Evolutionary conservation across 768 basidiomycete genomes (phyloP), one percentile per base, ranked within the genome.

Genomic region (Amanita muscaria): DNA sequence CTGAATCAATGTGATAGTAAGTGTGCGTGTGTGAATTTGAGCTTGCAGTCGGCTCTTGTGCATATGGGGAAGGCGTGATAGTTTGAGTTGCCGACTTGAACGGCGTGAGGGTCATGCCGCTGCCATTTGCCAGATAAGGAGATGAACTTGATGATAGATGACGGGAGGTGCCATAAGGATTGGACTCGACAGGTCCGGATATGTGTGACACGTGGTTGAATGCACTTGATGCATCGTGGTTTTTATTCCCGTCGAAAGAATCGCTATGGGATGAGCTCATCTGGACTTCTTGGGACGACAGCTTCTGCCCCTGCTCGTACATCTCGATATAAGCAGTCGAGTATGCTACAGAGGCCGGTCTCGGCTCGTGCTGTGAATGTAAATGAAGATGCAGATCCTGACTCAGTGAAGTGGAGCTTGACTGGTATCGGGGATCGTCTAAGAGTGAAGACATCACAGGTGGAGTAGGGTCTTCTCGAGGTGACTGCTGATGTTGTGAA

Each of bases 1-100:
- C 33, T 14, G 43, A 15, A 27, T 21, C 16, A 11, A 46, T 31
- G 14, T 46, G 44, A 30, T 46, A 46, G 36, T 46, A 46, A 2
- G 23, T 6, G 18, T 46, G 37, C 21, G 23, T 6, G 18, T 46
- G 37, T n/a, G 37, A 22, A 39, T 39, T n/a, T 32, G 23, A 9
- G 25, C 19, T 27, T 27, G 38, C 19, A 5, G n/a, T 22, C 11
- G 11, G 15, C 15, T 19, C 38, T 15, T 40, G 36, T 15, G 27
- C 29, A 46, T 46, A 40, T 21, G 39, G n/a, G 12, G 45, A 32
- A n/a, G 19, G 6, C 15, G 39, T 18, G 46, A 32, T 38, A 7
- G 18, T n/a, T 14, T 24, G 38, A 37, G 35, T 12, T 18, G 18
- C 36, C 31, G n/a, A 27, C 4, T 19, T 25, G 18, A 39, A 39